Conservation (phyloP, 768 basidiomycete species). For the Astraeus odoratus region DNA sequence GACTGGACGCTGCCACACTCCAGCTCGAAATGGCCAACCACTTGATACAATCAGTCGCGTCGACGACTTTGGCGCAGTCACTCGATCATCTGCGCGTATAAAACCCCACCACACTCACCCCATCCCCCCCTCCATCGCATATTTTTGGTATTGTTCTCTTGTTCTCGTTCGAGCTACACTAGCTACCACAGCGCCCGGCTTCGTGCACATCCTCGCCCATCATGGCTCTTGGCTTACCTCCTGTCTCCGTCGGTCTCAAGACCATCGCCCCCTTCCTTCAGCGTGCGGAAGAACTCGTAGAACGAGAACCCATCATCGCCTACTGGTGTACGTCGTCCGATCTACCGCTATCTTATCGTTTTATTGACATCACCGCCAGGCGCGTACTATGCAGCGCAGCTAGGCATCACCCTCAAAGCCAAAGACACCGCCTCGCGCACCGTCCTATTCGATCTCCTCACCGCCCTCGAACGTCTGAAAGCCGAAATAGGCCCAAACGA, state of each 20-base stretch:
- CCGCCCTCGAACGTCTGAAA: slow-evolving; percentile 77
- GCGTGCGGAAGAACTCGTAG: slow-evolving; percentile 80
- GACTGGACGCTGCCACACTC: neutral
- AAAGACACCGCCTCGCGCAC: slow-evolving; percentile 58
- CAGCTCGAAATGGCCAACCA: too few relatives aligned
- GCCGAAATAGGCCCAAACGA: slow-evolving; percentile 65
- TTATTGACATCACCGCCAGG: slow-evolving; percentile 35
- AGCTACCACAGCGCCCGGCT: neutral
- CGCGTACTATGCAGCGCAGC: slow-evolving; percentile 87
- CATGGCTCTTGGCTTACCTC: slow-evolving; percentile 49
- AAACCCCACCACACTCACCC: neutral
- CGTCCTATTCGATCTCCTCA: slow-evolving; percentile 69
- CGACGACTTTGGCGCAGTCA: too few relatives aligned
- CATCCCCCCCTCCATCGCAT: neutral
- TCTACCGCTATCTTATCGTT: neutral
- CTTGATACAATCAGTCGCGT: neutral
- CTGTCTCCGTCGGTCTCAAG: slow-evolving; percentile 55
- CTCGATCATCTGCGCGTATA: too few relatives aligned
- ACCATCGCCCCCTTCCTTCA: slow-evolving; percentile 75
- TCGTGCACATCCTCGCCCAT: too few relatives aligned
- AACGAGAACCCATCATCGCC: slow-evolving; percentile 78
- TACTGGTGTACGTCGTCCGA: slow-evolving; percentile 76
- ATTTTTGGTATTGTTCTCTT: too few relatives aligned
- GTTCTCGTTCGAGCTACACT: too few relatives aligned
- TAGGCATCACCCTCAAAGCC: slow-evolving; percentile 70